phyloP scores from a whole-genome alignment of 2,329 filamentous ascomycete genomes.

The Gnomoniopsis sp. region DNA sequence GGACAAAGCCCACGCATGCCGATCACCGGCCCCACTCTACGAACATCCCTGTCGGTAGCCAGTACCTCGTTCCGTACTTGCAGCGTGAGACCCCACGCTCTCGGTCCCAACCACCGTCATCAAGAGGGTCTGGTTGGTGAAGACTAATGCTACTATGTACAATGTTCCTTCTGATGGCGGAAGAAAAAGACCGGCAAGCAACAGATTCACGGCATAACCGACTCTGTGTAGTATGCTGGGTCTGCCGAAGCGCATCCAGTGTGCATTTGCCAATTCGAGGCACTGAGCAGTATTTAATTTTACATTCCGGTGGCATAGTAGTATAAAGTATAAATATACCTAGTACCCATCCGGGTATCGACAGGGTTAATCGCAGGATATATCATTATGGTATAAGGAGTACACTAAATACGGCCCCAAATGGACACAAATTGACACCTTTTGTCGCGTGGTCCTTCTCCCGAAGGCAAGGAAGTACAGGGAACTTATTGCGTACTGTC shows the following conservation, averaged over 20 bases:
- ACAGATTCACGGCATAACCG: not conserved
- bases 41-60: conserved; percentile 4
- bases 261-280: too few relatives aligned
- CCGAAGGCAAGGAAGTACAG: not conserved
- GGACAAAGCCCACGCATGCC: conserved; percentile 5
- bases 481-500: not conserved
- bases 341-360: not conserved
- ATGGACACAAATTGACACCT: not conserved
- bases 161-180: not conserved
- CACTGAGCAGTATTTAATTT: too few relatives aligned
- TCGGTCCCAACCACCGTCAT: not conserved
- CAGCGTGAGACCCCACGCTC: conserved; percentile 13
- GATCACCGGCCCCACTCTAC: conserved; percentile 3
- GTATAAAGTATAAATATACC: not conserved
- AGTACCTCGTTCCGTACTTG: conserved; percentile 10
- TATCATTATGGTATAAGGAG: too few relatives aligned
- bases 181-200: not conserved
- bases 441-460: not conserved
- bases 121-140: not conserved
- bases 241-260: too few relatives aligned
- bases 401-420: too few relatives aligned
- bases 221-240: too few relatives aligned
- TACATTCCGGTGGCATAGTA: not conserved
- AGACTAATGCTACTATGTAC: not conserved
- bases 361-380: not conserved